Percentiles rank a stretch among this genome's conserved stretches.
Evolutionary conservation across 2,329 filamentous ascomycete genomes (phyloP).

Genomic region (Microdochium trichocladiopsis): DNA sequence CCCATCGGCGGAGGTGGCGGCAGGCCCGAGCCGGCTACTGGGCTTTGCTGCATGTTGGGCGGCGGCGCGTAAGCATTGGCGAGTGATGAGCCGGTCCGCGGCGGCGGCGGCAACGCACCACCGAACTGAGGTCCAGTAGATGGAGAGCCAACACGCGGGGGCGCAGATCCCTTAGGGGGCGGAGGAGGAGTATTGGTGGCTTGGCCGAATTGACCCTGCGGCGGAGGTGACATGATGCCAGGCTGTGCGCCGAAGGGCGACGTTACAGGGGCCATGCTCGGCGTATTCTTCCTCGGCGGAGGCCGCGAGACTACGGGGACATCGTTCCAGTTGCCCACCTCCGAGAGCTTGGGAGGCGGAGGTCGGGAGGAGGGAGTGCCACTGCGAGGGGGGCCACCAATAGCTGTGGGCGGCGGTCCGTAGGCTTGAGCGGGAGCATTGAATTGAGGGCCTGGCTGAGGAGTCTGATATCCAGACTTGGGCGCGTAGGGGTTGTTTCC

Average conservation of each 20-base stretch:
- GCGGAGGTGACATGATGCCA: constrained; percentile 47
- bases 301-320: constrained; percentile 78
- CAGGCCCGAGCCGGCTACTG: constrained; percentile 17
- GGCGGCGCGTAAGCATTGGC: constrained; percentile 60
- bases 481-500: constrained; percentile 24
- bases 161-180: constrained; percentile 72
- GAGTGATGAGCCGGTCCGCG: constrained; percentile 48
- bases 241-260: constrained; percentile 69
- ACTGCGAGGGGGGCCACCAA: constrained; percentile 54
- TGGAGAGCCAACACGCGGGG: constrained; percentile 67
- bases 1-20: constrained; percentile 40
- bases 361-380: constrained; percentile 59
- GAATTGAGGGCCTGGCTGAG: constrained; percentile 26
- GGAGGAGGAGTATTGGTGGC: constrained; percentile 66
- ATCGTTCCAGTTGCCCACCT: constrained; percentile 87
- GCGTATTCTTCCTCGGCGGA: constrained; percentile 67
- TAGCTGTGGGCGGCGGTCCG: constrained; percentile 28
- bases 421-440: constrained; percentile 23
- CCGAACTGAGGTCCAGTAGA: constrained; percentile 20
- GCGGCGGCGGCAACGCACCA: constrained; percentile 38
- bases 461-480: constrained; percentile 47
- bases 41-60: constrained; percentile 30
- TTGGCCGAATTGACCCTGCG: constrained; percentile 51
- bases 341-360: constrained; percentile 63
- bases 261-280: constrained; percentile 60